These are phyloP conservation scores for Panellus pusillus DNA, from an alignment of 768 basidiomycete species.

Conservation along the genomic window DNA sequence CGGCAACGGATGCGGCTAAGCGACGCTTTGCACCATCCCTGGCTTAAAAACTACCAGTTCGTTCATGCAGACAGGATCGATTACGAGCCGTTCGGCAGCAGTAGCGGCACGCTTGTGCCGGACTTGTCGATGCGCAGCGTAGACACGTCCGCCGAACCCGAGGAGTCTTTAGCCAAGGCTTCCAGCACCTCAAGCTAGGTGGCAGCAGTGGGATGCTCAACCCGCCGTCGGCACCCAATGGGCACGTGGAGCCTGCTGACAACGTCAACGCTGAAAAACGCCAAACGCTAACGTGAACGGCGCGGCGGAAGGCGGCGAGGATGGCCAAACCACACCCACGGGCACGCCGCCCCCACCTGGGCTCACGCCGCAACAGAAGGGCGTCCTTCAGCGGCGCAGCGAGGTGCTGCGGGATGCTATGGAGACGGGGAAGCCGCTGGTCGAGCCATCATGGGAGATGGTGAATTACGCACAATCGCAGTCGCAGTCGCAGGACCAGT, in stretches of 20 bases:
- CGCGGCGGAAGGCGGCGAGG: neutral
- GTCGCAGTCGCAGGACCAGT: constrained; percentile 21
- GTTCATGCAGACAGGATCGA: constrained; percentile 2
- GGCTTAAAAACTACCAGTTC: constrained; percentile 48
- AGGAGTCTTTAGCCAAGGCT: constrained; percentile 25
- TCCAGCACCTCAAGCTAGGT: constrained; percentile 12
- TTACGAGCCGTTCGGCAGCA: constrained; percentile 18
- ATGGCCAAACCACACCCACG: constrained; percentile 6
- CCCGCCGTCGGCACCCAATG: neutral
- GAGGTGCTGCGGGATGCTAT: constrained; percentile 48
- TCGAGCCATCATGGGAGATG: constrained; percentile 61
- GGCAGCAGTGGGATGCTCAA: neutral
- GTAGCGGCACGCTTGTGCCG: constrained; percentile 23
- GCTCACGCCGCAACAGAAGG: constrained; percentile 24
- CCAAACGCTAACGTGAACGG: neutral
- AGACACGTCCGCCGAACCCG: neutral
- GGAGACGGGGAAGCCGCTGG: constrained; percentile 38
- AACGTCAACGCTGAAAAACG: neutral
- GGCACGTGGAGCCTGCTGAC: neutral
- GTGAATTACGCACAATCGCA: constrained; percentile 39
- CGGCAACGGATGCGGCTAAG: constrained; percentile 66
- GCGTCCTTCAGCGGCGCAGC: constrained; percentile 47
- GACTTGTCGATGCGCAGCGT: constrained; percentile 16
- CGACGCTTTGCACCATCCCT: constrained; percentile 70
- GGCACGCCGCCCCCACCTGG: constrained; percentile 23